These are phyloP conservation scores for Dicorynia guianensis DNA, from an alignment of 306 rosid genomes.

Conservation along the genomic window DNA sequence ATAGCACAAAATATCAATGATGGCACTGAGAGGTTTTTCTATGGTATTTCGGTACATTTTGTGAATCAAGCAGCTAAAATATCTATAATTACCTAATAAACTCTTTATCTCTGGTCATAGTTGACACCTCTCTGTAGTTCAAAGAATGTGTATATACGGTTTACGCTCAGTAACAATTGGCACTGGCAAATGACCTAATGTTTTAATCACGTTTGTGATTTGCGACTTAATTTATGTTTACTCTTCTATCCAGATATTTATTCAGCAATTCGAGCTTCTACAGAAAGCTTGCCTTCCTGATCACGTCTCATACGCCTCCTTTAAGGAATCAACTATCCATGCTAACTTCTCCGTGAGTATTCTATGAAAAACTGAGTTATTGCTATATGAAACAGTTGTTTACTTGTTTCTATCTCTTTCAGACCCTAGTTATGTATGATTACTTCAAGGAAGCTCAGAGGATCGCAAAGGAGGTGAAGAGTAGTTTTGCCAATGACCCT, in stretches of 20 bases:
- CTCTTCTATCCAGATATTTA: constrained; percentile 68
- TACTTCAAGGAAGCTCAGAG: constrained; percentile 93
- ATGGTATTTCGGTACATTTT: constrained; percentile 1
- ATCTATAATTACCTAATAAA: not conserved
- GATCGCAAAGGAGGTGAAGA: constrained; percentile 79
- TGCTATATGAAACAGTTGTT: not conserved
- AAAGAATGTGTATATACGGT: constrained; percentile 17
- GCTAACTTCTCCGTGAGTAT: constrained; percentile 75
- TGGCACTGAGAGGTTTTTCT: constrained; percentile 15
- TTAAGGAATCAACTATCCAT: constrained; percentile 60
- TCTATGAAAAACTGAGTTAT: constrained; percentile 3
- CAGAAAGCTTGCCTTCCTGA: constrained; percentile 91
- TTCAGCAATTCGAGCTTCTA: constrained; percentile 94
- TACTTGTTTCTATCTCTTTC: constrained; percentile 30
- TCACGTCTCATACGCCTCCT: constrained; percentile 62
- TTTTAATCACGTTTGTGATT: constrained; percentile 23
- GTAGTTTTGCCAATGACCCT: constrained; percentile 74
- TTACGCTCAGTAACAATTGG: not conserved
- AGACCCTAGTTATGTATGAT: constrained; percentile 75
- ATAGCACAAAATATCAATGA: constrained; percentile 20
- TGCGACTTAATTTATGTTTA: constrained; percentile 22
- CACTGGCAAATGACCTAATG: not conserved
- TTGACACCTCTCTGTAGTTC: constrained; percentile 17
- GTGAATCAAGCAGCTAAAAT: constrained; percentile 2
- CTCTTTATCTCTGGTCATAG: not conserved